Percentiles rank a stretch among this genome's conserved stretches.
These are phyloP conservation scores for Adansonia madagascariensis DNA, from an alignment of 441 rosid genomes.

Conservation along the genomic window DNA sequence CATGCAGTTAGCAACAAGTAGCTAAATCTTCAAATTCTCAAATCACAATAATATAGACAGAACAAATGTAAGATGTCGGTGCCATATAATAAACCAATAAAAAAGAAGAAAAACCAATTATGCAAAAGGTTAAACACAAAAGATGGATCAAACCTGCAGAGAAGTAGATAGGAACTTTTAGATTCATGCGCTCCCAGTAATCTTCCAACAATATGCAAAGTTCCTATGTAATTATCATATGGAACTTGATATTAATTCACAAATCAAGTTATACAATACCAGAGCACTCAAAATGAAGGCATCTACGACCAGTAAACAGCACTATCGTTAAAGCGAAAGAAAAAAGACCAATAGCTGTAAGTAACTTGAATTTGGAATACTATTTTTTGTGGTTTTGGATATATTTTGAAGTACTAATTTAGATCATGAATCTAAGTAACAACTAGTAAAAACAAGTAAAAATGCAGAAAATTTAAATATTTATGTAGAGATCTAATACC, in stretches of 20 bases:
- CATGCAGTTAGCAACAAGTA: neutral
- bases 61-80: neutral
- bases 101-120: neutral
- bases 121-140: neutral
- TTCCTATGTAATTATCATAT: constrained; percentile 51
- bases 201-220: constrained; percentile 91
- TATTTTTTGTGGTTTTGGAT: neutral
- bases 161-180: constrained; percentile 91
- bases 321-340: neutral
- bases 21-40: neutral
- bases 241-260: constrained; percentile 5
- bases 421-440: neutral
- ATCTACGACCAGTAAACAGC: constrained; percentile 8
- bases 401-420: neutral
- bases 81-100: neutral
- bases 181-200: constrained; percentile 96
- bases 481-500: neutral
- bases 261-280: constrained; percentile 10
- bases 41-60: neutral
- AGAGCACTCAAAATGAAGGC: constrained; percentile 5
- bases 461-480: neutral
- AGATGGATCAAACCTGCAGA: constrained; percentile 71
- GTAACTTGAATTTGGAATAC: constrained; percentile 3
- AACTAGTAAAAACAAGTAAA: neutral
- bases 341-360: neutral